A percentile compares a stretch with the other conserved stretches of the same genome.
phyloP scores from a whole-genome alignment of 371 early-diverging fungal species.

The Mortierella sp. region DNA sequence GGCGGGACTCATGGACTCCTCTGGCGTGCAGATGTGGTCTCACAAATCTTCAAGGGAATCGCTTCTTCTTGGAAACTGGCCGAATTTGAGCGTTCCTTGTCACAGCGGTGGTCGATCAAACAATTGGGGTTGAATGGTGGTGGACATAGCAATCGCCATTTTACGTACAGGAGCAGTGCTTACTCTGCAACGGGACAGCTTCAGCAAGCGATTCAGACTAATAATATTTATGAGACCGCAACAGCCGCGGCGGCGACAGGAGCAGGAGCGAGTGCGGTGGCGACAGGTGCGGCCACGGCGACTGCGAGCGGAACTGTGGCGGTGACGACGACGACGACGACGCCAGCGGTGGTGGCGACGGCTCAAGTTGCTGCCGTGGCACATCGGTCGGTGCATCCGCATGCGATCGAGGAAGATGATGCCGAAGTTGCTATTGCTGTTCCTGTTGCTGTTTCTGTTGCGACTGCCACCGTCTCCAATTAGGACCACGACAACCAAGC shows the following conservation, averaged over 20 bases:
- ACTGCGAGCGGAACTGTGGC: background rate
- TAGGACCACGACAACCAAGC: background rate
- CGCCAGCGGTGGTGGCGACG: background rate
- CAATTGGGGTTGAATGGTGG: conserved; percentile 45
- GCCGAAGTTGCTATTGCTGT: background rate
- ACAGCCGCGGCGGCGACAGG: background rate
- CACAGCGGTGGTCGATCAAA: conserved; percentile 58
- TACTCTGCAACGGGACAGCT: conserved; percentile 30
- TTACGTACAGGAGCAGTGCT: conserved; percentile 35
- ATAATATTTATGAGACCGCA: conserved; percentile 49
- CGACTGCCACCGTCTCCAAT: background rate
- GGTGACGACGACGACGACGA: too few species aligned
- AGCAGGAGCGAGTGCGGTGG: background rate
- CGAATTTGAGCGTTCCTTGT: conserved; percentile 55
- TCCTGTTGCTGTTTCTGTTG: background rate
- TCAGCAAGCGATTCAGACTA: conserved; percentile 54
- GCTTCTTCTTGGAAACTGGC: conserved; percentile 59
- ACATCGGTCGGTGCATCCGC: background rate
- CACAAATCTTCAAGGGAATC: conserved; percentile 59
- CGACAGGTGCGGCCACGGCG: background rate
- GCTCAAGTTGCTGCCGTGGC: background rate
- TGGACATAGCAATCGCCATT: conserved; percentile 29
- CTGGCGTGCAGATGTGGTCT: conserved; percentile 59
- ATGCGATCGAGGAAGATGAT: too few species aligned
- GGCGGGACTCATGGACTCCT: conserved; percentile 60